Conservation (phyloP, 306 rosid genomes). For the Begonia loranthoides region DNA sequence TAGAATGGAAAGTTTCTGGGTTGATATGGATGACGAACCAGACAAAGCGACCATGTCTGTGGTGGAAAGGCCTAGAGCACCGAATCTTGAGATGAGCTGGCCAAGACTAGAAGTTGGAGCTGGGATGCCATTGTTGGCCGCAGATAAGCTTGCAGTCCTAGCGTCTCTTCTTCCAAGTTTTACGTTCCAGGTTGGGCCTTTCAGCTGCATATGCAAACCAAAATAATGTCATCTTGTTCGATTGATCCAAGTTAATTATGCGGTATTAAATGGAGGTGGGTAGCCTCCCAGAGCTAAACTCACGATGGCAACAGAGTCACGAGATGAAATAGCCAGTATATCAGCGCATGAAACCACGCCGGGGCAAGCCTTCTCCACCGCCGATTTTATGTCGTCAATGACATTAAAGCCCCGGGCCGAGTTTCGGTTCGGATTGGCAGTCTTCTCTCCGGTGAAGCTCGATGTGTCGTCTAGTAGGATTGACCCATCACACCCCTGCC, state of each 20-base stretch:
- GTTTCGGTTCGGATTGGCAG: conserved; percentile 47
- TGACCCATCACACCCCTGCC: conserved; percentile 88
- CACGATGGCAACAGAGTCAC: conserved; percentile 60
- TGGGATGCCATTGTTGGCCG: conserved; percentile 64
- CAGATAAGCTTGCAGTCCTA: conserved; percentile 44
- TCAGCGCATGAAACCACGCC: conserved; percentile 83
- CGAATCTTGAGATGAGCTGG: conserved; percentile 46
- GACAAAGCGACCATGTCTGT: conserved; percentile 68
- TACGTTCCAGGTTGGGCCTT: conserved; percentile 72
- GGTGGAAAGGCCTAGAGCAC: conserved; percentile 56
- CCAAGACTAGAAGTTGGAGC: conserved; percentile 47
- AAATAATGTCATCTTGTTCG: too few species aligned
- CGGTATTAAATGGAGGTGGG: too few species aligned
- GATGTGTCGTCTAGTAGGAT: conserved; percentile 67
- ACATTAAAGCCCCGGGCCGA: conserved; percentile 75
- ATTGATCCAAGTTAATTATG: too few species aligned
- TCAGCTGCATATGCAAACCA: conserved; percentile 32
- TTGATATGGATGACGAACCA: conserved; percentile 19
- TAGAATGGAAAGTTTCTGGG: not conserved
- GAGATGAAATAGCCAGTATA: conserved; percentile 48
- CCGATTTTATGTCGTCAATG: conserved; percentile 57
- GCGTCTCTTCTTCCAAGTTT: conserved; percentile 88
- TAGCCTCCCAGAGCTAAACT: not conserved
- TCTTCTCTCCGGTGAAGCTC: conserved; percentile 65
- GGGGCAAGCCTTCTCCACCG: conserved; percentile 53